phyloP scores from a whole-genome alignment of 495 filamentous ascomycete genomes.

The Cenococcum geophilum region DNA sequence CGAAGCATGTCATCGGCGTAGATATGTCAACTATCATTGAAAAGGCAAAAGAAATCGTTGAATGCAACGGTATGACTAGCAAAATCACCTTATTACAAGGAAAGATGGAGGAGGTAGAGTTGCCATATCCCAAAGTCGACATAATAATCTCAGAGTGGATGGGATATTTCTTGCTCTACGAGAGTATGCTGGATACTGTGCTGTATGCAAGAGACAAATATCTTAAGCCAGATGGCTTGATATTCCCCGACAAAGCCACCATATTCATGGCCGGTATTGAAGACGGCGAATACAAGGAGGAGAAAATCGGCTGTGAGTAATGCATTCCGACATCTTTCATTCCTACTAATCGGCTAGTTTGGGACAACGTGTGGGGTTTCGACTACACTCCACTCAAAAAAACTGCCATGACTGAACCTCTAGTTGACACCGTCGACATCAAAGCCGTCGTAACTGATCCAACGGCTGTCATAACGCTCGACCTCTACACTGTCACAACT shows the following conservation, averaged over 20 bases:
- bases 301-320: constrained; percentile 74
- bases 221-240: constrained; percentile 73
- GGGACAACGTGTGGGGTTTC: constrained; percentile 98
- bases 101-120: constrained; percentile 88
- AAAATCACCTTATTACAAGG: constrained; percentile 89
- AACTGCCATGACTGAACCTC: constrained; percentile 74
- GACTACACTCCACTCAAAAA: constrained; percentile 81
- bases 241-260: constrained; percentile 85
- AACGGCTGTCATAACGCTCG: constrained; percentile 67
- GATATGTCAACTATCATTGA: constrained; percentile 97
- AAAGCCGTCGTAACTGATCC: constrained; percentile 75
- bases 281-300: constrained; percentile 82
- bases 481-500: constrained; percentile 69
- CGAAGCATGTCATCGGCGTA: constrained; percentile 89
- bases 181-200: constrained; percentile 96
- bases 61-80: constrained; percentile 71
- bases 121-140: constrained; percentile 88
- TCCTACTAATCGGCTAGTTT: constrained; percentile 51
- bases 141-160: constrained; percentile 99
- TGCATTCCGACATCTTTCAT: background rate
- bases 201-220: constrained; percentile 91
- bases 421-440: constrained; percentile 75
- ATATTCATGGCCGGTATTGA: constrained; percentile 85
- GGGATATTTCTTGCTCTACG: constrained; percentile 97
- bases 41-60: constrained; percentile 88